Evolutionary conservation across 768 basidiomycete genomes (phyloP), one percentile per base, ranked within the genome.

Genomic region (Phylloporus sp.): DNA sequence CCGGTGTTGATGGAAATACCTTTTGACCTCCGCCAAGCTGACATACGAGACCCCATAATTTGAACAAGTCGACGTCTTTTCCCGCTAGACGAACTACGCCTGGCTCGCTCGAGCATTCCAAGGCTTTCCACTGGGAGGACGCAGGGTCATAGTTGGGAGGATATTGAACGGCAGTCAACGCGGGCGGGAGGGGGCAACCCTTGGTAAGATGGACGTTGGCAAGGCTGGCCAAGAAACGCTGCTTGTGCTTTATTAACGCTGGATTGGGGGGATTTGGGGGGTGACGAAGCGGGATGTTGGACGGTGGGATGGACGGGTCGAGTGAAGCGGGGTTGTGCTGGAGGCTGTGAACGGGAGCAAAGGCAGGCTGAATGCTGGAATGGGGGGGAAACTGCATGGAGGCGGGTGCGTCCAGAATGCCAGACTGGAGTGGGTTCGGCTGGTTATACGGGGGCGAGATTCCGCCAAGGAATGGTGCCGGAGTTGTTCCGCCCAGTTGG

Each of bases 51-150:
- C 71, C 72, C 81, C 84, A 90, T 9, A 91, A 66, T 58, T 75
- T 84, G 64, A 84, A 82, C n/a, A 91, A 63, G 60, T 86, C 83
- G 36, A 91, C 67, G 55, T 90, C 86, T 62, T 77, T 84, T 15
- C 84, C 86, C 3, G 80, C 84, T 17, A 91, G 59, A 38, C 79
- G 78, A 63, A 90, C 73, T 32, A 74, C 67, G 26, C 90, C 89
- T 10, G 74, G 54, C 52, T 86, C 84, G 9, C 58, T 54, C 45
- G 80, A 77, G 22, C 77, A 70, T 49, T 90, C 86, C 49, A 91
- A 68, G 42, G 69, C 66, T 58, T 80, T 79, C 82, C 84, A 90
- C 18, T 69, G 74, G 1, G 87, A 81, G 34, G 69, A 74, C 36
- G 62, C 63, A 22, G 78, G 81, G 63, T 91, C 87, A 53, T 80